Conservation (phyloP, 2,329 filamentous ascomycete genomes). For the Triangularia verruculosa region DNA sequence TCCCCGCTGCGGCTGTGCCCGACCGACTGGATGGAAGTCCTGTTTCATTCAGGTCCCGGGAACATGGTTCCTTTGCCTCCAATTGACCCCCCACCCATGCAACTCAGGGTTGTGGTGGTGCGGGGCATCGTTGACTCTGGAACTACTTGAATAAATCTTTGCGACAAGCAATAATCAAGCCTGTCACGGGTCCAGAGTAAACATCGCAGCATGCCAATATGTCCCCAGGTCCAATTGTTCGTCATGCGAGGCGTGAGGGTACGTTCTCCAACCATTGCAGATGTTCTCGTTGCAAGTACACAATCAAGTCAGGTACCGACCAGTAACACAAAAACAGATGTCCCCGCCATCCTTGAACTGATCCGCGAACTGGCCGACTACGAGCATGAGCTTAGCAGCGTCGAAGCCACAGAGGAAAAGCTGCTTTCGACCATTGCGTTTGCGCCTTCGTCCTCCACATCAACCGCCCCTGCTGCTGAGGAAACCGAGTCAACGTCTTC, state of each 20-base stretch:
- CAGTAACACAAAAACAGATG: slow-evolving; percentile 57
- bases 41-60: not conserved
- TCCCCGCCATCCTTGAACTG: slow-evolving; percentile 74
- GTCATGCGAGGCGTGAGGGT: slow-evolving; percentile 61
- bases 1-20: not conserved
- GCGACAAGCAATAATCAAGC: not conserved
- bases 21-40: not conserved
- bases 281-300: not conserved
- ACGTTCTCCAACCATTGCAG: slow-evolving; percentile 4
- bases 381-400: slow-evolving; percentile 70
- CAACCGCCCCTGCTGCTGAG: slow-evolving; percentile 34
- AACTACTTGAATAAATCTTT: not conserved
- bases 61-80: not conserved
- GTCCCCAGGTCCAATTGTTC: slow-evolving; percentile 40
- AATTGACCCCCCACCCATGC: not conserved
- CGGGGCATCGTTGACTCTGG: not conserved
- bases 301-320: not conserved
- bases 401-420: slow-evolving; percentile 74
- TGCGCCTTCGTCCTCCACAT: slow-evolving; percentile 47
- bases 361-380: slow-evolving; percentile 86
- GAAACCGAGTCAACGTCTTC: slow-evolving; percentile 51
- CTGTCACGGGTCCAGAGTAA: not conserved
- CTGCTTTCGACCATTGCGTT: slow-evolving; percentile 78
- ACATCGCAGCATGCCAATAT: slow-evolving; percentile 27
- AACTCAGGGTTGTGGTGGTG: not conserved